Base-by-base conservation (phyloP, 2,329 filamentous ascomycete species). In the Grosmannia clavigera region DNA sequence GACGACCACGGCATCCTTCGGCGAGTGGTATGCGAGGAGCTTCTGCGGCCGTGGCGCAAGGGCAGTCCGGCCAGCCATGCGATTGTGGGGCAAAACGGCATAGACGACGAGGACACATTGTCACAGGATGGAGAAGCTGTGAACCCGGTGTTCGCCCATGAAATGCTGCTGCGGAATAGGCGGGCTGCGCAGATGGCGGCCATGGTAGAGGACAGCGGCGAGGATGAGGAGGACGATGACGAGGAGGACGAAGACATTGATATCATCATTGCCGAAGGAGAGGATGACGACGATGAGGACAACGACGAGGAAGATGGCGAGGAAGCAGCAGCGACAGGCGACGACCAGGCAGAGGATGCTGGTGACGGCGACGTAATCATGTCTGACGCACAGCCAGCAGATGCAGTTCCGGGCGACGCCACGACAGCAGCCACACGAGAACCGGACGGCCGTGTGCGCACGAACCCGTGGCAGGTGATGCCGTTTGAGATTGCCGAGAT, bases 31-130 rank as follows among this genome's bases (percentile, higher is more conserved):
- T 99, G 94, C 68, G 90, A 97, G 70, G 90, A 99, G 71, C 81
- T 97, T 67, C 82, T 99, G 62, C 87, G 86, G 65, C 82, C 88
- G 1, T 99, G 94, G 94, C 83, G 85, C 38, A 83, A 87, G 65
- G 94, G 94, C 6, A 97, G 94, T 69, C 81, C 83, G 60, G 94
- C 87, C 7, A 86, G 81, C 53, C 92, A 97, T 70, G 86, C 84
- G 25, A 81, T 83, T 63, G 85, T 94, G 63, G 90, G 89, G 16
- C 82, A 84, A 69, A 82, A 86, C 65, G 90, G 90, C 11, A 85
- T 95, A 29, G 87, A 94, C 69, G 90, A 95, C 67, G 89, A 95
- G 66, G 84, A 88, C 64, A 76, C 77, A 54, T 78, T 87, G 52
- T 84, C 88, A 6, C 68, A 71, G 51, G 72, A 71, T 46, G 22